These are phyloP conservation scores for Stachybotrys elegans DNA, from an alignment of 2,329 filamentous ascomycete genomes.

Conservation along the genomic window DNA sequence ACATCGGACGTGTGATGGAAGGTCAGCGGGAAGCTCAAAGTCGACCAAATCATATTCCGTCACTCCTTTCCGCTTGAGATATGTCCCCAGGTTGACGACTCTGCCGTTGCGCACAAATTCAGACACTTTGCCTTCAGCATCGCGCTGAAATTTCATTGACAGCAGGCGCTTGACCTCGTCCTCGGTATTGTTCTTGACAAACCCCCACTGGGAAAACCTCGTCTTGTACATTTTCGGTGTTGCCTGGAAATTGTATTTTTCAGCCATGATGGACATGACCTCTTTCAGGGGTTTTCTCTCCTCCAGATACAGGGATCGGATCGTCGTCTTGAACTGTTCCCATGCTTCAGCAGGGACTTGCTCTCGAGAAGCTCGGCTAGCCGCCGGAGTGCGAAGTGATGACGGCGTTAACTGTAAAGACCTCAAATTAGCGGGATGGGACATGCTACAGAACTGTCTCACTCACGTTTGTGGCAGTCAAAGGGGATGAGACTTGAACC, in stretches of 20 bases:
- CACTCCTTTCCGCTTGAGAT: slow-evolving; percentile 47
- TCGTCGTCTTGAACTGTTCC: slow-evolving; percentile 42
- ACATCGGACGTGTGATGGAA: slow-evolving; percentile 38
- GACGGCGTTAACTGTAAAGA: not conserved
- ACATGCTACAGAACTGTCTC: too few relatives aligned
- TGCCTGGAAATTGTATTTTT: slow-evolving; percentile 42
- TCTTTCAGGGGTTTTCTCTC: slow-evolving; percentile 47
- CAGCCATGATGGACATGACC: slow-evolving; percentile 47
- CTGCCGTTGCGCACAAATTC: slow-evolving; percentile 48
- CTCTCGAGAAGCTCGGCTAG: slow-evolving; percentile 30
- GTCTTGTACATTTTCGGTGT: slow-evolving; percentile 53
- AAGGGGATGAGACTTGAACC: not conserved
- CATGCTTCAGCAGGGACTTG: slow-evolving; percentile 41
- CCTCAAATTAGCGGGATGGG: not conserved
- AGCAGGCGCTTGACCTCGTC: slow-evolving; percentile 46
- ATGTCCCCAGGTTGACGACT: slow-evolving; percentile 46
- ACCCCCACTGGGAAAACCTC: slow-evolving; percentile 50
- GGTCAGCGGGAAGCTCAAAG: slow-evolving; percentile 35
- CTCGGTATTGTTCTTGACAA: slow-evolving; percentile 51
- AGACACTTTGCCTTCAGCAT: slow-evolving; percentile 47
- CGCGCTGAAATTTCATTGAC: slow-evolving; percentile 47
- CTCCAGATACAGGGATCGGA: slow-evolving; percentile 41
- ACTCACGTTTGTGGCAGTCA: not conserved
- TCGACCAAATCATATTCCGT: slow-evolving; percentile 48
- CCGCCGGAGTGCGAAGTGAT: not conserved